phyloP scores from a whole-genome alignment of 1,139 yeast species.

The Trichomonascaceae sp. region DNA sequence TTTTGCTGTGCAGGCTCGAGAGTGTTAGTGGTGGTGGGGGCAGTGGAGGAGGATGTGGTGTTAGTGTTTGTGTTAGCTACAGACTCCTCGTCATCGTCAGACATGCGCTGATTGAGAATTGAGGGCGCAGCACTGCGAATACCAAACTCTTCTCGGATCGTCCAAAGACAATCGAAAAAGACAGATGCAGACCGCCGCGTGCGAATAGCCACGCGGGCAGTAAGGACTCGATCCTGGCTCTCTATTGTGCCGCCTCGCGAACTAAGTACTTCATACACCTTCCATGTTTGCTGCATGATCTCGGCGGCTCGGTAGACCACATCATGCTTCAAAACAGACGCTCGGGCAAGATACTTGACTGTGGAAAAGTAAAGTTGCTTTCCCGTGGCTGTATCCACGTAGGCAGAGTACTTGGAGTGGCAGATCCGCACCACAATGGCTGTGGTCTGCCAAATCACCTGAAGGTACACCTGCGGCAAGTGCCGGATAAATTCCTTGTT shows the following conservation, averaged over 20 bases:
- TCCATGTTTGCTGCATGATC: conserved; percentile 92
- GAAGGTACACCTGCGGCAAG: conserved; percentile 70
- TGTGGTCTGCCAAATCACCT: conserved; percentile 85
- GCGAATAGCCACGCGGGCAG: conserved; percentile 39
- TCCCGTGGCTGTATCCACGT: conserved; percentile 61
- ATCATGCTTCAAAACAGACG: conserved; percentile 81
- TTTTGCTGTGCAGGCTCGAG: conserved; percentile 1
- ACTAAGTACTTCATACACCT: conserved; percentile 45
- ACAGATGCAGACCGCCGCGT: conserved; percentile 87
- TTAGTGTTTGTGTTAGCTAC: background rate
- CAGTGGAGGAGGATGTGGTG: conserved; percentile 1
- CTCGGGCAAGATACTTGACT: conserved; percentile 54
- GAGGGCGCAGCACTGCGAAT: conserved; percentile 26
- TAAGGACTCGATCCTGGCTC: conserved; percentile 21
- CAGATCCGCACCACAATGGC: conserved; percentile 67
- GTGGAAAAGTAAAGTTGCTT: conserved; percentile 59
- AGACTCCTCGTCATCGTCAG: conserved; percentile 1
- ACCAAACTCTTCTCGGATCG: conserved; percentile 75
- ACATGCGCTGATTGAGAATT: conserved; percentile 18
- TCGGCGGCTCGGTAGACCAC: conserved; percentile 89
- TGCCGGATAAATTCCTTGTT: conserved; percentile 57
- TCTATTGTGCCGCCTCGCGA: too few species aligned
- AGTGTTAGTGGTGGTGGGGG: conserved; percentile 3
- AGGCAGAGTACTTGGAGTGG: conserved; percentile 56
- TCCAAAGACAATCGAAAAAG: conserved; percentile 79